Base-by-base conservation (phyloP, 1,284 basidiomycete genomes). In the Moesziomyces sp. region DNA sequence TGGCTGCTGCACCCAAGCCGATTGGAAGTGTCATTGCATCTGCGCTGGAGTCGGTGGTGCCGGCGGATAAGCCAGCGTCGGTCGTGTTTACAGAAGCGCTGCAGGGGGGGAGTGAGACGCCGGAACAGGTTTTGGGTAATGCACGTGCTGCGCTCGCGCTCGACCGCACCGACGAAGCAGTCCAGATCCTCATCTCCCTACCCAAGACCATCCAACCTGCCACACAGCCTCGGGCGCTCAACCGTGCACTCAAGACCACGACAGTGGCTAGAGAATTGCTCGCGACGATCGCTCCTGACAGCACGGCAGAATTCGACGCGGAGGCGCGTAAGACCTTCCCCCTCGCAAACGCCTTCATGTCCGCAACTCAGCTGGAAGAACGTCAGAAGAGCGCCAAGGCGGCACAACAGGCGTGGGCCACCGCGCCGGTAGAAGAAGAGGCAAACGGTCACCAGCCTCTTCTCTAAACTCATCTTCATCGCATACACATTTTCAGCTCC, bases 41-140 rank as follows among this genome's bases (percentile, higher is more conserved):
- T 83, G 30, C 86, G 86, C 79, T 82, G 78, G 46, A 51, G 1
- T 58, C 69, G 1, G 53, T 76, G 5, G 30, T 71, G 10, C 62
- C 72, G 1, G 52, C 58, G 21, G 63, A 64, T 3, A 58, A 66
- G 44, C 87, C 90, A 0, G 78, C 90, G 10, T 89, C 91, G 44
- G 88, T 87, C 0, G 91, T 88, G 85, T 93, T 92, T 78, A 88
- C 90, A 10, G 89, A 67, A 23, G 24, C 50, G 1, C 38, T 75
- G 43, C 73, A 71, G 44, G 23, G 5, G 0, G 21, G 10, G 6
- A 51, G 53, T 0, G 28, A 26, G 1, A 48, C 52, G 0, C 66
- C 61, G 0, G 53, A 44, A 4, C 38, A 51, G 2, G 28, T 58
- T 4, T 10, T 74, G 5, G 52, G 44, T 19, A 56, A 64, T 11